Evolutionary conservation across 2,329 filamentous ascomycete genomes (phyloP).

Genomic region (Pseudogymnoascus sp.): DNA sequence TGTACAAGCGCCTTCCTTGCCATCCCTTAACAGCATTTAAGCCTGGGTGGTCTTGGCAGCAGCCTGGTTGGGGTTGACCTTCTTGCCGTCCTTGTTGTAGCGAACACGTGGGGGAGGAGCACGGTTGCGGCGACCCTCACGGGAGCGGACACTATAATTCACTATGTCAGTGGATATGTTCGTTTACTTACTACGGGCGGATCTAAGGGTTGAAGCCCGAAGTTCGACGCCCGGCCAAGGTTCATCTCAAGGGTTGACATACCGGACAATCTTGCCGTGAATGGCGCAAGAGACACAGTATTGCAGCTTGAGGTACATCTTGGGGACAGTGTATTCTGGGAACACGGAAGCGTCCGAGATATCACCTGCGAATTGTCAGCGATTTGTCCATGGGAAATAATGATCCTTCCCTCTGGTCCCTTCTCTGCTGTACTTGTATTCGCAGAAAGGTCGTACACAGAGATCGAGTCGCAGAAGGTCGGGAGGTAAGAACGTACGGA

Average conservation of each 20-base stretch:
- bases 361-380: slow-evolving; percentile 63
- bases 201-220: slow-evolving; percentile 27
- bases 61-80: slow-evolving; percentile 79
- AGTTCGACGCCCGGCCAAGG: slow-evolving; percentile 42
- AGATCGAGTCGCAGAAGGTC: background rate
- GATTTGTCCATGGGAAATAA: slow-evolving; percentile 12
- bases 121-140: slow-evolving; percentile 96
- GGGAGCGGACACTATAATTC: slow-evolving; percentile 77
- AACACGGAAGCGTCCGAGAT: slow-evolving; percentile 99
- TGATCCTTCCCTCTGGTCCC: background rate
- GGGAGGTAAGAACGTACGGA: slow-evolving; percentile 64
- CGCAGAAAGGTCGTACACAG: slow-evolving; percentile 9
- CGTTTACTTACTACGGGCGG: background rate
- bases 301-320: slow-evolving; percentile 99
- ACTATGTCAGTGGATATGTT: background rate
- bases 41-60: slow-evolving; percentile 30
- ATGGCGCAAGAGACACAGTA: slow-evolving; percentile 99
- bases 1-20: slow-evolving; percentile 5
- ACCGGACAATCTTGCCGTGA: slow-evolving; percentile 99
- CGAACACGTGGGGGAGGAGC: slow-evolving; percentile 93
- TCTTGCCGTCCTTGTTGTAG: slow-evolving; percentile 99
- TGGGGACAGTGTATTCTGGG: slow-evolving; percentile 97
- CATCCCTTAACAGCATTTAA: slow-evolving; percentile 19
- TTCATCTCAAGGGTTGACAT: slow-evolving; percentile 57
- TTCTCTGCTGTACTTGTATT: background rate